Base-by-base conservation (phyloP, 1,284 basidiomycete species). In the Exobasidium rhododendri region DNA sequence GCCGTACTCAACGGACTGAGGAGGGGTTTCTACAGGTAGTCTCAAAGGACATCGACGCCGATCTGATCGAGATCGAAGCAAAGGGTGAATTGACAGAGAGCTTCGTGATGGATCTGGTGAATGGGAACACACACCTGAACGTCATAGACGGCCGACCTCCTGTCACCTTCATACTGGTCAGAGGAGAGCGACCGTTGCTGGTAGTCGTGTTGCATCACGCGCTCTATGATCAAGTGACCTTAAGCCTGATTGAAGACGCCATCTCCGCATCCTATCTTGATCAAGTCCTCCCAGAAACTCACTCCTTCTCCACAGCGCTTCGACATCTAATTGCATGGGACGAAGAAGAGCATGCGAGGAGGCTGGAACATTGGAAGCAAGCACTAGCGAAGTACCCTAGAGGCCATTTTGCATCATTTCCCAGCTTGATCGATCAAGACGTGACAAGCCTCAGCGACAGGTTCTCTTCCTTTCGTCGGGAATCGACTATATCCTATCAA, bases 151-250 rank as follows among this genome's bases (percentile, higher is more conserved):
- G 28, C 3, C 17, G 22, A 1, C 64, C 67, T 4, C 68, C 70
- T 0, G 50, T 70, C 3, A 69, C 64, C 11, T 67, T 71, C 52
- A 13, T 63, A 14, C 46, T 68, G 6, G 60, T 69, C 29, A 14
- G 63, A 17, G 35, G 22, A 49, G 26, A 43, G 64, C 26, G 14
- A n/a, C 5, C 28, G 14, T 14, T n/a, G 1, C 53, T 73, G 26
- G 57, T 69, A 4, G 47, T 72, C 0, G 51, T 67, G 0, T 64
- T 69, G 26, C 75, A 77, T 56, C 75, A 77, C 57, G 72, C 70
- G 26, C 62, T 72, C 3, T 77, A 74, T 58, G 75, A 77, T 50
- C 73, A 67, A 17, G 59, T 62, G 28, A 71, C 75, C 17, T 63
- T 77, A 7, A 61, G 64, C 3, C 62, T 71, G 32, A 55, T 75